Evolutionary conservation across 176 grass and related monocot genomes (phyloP), one percentile per base, ranked within the genome.

Genomic region (Eleusine indica): DNA sequence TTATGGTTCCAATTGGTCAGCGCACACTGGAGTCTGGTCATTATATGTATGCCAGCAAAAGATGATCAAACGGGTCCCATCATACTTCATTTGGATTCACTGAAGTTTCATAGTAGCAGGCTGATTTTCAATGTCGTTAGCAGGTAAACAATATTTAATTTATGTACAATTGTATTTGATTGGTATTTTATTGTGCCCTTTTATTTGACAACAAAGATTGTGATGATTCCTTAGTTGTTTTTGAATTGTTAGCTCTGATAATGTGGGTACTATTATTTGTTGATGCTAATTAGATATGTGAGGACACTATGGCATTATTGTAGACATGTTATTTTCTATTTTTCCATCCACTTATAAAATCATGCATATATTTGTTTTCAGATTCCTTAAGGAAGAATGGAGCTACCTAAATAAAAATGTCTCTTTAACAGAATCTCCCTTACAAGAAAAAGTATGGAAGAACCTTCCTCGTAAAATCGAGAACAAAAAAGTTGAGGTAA

Each of bases 31-130:
- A 98, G 96, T 79, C 87, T 98, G 74, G 91, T 89, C 30, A 90
- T 98, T 87, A 90, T 98, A 88, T 95, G 91, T 75, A 95, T 98
- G 75, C 96, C 93, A 53, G 41, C 85, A 85, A 80, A 98, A 60
- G 89, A 94, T 70, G 87, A 96, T 85, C 73, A 84, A 87, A 77
- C 83, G 42, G 93, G 96, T 28, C 93, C 91, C 15, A 63, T 95
- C 57, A 89, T 98, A 82, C 91, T 98, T 93, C 96, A 98, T 91
- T 90, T 98, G 93, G 96, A 98, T 89, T 98, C 96, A 63, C 78
- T 98, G 76, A 91, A 89, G 29, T 79, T 93, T 81, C 96, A 98
- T 73, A 90, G 41, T 56, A 98, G 96, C 78, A 88, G 66, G 82
- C 46, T 18, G 18, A 94, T 98, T 84, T 94, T 94, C 79, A 77